Percentiles rank a stretch among this genome's conserved stretches.
Conservation (phyloP, 78 protist genomes). For the Chrysochromulina tobinii region DNA sequence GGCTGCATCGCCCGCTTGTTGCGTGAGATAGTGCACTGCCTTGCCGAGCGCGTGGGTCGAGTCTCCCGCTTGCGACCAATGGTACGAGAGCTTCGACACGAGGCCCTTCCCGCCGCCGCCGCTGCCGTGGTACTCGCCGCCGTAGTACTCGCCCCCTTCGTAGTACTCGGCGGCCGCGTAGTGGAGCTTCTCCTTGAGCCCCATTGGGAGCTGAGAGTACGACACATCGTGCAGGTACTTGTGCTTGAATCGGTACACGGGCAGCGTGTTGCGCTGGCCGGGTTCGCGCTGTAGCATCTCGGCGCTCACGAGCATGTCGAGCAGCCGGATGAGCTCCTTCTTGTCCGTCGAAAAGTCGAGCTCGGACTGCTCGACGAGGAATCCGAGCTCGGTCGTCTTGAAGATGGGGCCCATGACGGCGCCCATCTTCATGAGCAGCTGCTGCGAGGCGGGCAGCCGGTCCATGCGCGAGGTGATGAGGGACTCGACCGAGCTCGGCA, state of each 20-base stretch:
- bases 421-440: background rate
- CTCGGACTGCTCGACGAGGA: too few species aligned
- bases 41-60: background rate
- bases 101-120: too few species aligned
- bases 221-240: background rate
- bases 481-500: background rate
- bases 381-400: background rate
- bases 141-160: background rate
- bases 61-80: background rate
- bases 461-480: slow-evolving; percentile 2
- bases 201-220: background rate
- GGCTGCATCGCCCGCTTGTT: too few species aligned
- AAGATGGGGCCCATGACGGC: background rate
- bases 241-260: background rate
- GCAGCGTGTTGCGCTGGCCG: too few species aligned
- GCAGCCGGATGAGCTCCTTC: too few species aligned
- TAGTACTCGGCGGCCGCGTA: background rate
- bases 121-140: too few species aligned
- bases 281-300: too few species aligned
- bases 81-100: background rate
- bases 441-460: background rate
- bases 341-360: too few species aligned
- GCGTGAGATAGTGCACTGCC: background rate
- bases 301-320: too few species aligned
- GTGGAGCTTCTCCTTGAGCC: background rate